Evolutionary conservation across 1,284 basidiomycete genomes (phyloP), one percentile per base, ranked within the genome.

Genomic region (Malassezia cuniculi): DNA sequence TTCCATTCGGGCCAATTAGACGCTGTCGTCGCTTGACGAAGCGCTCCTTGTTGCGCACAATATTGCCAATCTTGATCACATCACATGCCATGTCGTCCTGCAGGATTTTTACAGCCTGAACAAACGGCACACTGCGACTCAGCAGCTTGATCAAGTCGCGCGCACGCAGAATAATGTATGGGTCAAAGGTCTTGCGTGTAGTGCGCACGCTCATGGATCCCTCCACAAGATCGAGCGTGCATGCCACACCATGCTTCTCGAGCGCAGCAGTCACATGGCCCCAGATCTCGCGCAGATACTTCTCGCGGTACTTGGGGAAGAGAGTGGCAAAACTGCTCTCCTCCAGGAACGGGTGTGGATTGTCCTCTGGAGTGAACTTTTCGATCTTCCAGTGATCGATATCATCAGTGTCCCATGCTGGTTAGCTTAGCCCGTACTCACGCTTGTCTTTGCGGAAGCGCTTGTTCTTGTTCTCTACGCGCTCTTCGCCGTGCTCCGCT

Each of bases 321-420:
- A 99, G 77, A 0, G 93, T 93, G 3, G 93, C 89, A 60, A 97
- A 99, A 0, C 84, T 89, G 6, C 85, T 89, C 71, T 97, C 93
- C 68, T 97, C 89, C 4, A 80, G 75, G 69, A 99, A 86, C 1
- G 86, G 76, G 10, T 52, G 48, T 15, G 53, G 80, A 69, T 85
- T 86, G 67, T 90, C 82, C 15, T 70, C 71, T 11, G 56, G 36
- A 6, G 45, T 59, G 70, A 95, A 90, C 12, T 78, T 69, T 15
- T 87, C 81, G 28, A 93, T 72, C 70, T 84, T 85, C 90, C 90
- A 94, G 81, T 95, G 90, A 73, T 97, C 85, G 69, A 95, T 86
- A 57, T 94, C 86, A 66, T 95, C 89, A 31, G 87, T 93, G 69
- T 97, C 90, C 93, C 90, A 97, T 6, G 60, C 41, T 41, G 24